Conservation (phyloP, 1,284 basidiomycete species). For the Stereum hirsutum region DNA sequence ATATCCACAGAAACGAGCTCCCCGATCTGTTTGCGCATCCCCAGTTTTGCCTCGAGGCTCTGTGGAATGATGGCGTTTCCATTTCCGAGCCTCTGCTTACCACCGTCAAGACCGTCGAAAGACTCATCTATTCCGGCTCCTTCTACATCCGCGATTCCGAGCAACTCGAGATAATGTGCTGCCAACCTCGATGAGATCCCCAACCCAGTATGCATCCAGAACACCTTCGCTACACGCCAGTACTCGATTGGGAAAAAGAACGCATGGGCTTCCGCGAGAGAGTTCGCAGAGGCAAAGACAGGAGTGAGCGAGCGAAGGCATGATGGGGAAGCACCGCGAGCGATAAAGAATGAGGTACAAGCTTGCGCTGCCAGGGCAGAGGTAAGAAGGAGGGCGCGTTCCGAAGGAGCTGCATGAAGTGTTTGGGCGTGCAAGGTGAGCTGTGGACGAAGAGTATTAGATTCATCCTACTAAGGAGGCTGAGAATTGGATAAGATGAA, state of each 20-base stretch:
- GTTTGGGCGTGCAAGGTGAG: too few relatives aligned
- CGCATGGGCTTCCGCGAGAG: constrained; percentile 46
- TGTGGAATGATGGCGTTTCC: too few relatives aligned
- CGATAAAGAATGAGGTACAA: constrained; percentile 70
- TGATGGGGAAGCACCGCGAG: constrained; percentile 51
- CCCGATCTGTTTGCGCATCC: too few relatives aligned
- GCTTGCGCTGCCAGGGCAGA: constrained; percentile 63
- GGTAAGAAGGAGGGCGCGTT: constrained; percentile 74
- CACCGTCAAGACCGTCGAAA: too few relatives aligned
- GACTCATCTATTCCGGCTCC: too few relatives aligned
- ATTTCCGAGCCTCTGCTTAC: too few relatives aligned
- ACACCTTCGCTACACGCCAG: constrained; percentile 75
- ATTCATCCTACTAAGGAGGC: neutral
- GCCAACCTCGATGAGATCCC: constrained; percentile 87
- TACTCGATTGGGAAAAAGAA: constrained; percentile 68
- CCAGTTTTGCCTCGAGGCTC: constrained; percentile 36
- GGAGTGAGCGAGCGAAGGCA: constrained; percentile 69
- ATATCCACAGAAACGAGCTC: too few relatives aligned
- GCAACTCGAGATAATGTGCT: constrained; percentile 69
- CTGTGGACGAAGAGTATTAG: neutral
- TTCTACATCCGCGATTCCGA: too few relatives aligned
- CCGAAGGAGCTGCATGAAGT: constrained; percentile 52
- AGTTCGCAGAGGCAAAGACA: constrained; percentile 35
- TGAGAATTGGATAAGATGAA: neutral
- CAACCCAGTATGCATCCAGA: constrained; percentile 94